Base-by-base conservation (phyloP, 495 filamentous ascomycete genomes). In the Penicillium argentinense region DNA sequence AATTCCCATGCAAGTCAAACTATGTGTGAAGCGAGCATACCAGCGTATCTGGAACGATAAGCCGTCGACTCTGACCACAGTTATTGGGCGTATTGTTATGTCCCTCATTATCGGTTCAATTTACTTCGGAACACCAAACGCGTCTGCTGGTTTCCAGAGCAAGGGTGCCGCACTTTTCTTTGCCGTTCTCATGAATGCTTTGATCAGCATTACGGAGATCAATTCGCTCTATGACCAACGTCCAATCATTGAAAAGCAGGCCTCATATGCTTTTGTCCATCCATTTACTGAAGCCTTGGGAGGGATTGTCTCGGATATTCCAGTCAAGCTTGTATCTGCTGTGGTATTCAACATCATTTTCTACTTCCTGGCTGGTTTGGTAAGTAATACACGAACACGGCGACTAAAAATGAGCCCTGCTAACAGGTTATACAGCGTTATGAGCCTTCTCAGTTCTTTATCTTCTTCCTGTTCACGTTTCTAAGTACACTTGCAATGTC, bases 161-260 rank as follows among this genome's bases (percentile, higher is more conserved):
- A 81, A 88, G 51, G 89, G 88, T 14, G 87, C 88, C 43, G 77
- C 93, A 7, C 71, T 97, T 17, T 97, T 95, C 78, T 96, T 96
- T 57, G 86, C 89, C 41, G 84, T 93, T 49, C 72, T 96, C 11
- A 64, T 80, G 56, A 82, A 81, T 48, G 73, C 77, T 4, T 67
- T 82, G 8, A 77, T 71, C 42, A 71, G 63, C 53, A 66, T 80
- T 12, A 69, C 76, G 0, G 83, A 88, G 54, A 84, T 87, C 56
- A 81, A 80, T 37, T 74, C 59, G 9, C 70, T 83, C 11, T 84
- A 83, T 45, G 69, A 71, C 5, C 79, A 84, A 57, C 71, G 81
- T 14, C 78, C 81, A 17, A 80, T 86, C 25, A 76, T 88, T 13
- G 79, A 83, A 37, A 86, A 86, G 55, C 84, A 87, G 47, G 71